Base-by-base conservation (phyloP, 805 yeast genomes). In the Metschnikowia cerradonensis region DNA sequence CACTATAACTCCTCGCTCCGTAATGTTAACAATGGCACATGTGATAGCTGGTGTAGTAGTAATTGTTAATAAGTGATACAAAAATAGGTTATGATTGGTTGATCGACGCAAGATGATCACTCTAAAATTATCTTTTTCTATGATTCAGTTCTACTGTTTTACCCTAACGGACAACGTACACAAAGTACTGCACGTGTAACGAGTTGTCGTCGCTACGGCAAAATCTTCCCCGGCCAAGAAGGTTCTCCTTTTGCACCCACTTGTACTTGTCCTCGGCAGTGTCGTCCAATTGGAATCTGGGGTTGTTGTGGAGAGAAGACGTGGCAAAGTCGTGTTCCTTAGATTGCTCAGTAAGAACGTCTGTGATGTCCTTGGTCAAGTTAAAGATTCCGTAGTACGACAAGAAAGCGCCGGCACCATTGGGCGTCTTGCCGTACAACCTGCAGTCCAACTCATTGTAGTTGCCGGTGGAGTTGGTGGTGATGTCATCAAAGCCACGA, bases 211-310 rank as follows among this genome's bases (percentile, higher is more conserved):
- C 70, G 53, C 34, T 26, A 58, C 83, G 72, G 44, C 77, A 60
- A 59, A 82, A 82, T 51, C 84, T 73, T 33, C 89, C 88, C 61
- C 76, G 79, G 19, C 86, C 88, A 20, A 81, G 45, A 50, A 81
- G 69, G 56, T 73, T 78, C 61, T 77, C 75, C 43, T 66, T 61
- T 40, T 67, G 55, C 15, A 76, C 75, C 89, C 89, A 83, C 55
- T 70, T 62, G 60, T 64, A 67, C 57, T 77, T 78, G 14, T 67
- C 75, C 37, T 67, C 73, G 36, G 73, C 71, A 20, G 61, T 14
- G 13, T 68, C 73, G 52, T 73, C 80, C 17, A 81, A 62, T 42
- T 62, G 58, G 55, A 80, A 67, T 13, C 60, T 62, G 20, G 85
- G 84, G 60, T 71, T 77, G 57, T 68, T 67, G 15, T 80, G 73